A percentile compares a stretch with the other conserved stretches of the same genome.
These are phyloP conservation scores for Fusarium veterinarium DNA, from an alignment of 2,329 filamentous ascomycete species.

Conservation along the genomic window DNA sequence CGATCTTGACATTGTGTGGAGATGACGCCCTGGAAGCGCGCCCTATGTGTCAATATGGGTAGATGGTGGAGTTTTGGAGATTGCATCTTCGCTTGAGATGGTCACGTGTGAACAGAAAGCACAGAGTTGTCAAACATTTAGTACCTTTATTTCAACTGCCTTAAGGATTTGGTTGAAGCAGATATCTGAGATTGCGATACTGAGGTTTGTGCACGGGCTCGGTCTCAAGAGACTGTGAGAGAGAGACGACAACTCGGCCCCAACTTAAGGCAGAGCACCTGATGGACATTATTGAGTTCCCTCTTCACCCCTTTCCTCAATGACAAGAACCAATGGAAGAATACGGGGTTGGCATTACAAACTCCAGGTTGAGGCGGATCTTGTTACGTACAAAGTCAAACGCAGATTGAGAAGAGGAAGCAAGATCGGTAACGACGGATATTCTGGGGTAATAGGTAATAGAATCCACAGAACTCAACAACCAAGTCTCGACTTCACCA, in stretches of 20 bases:
- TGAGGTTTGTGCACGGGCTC: not conserved
- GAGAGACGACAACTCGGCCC: not conserved
- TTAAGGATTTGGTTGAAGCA: not conserved
- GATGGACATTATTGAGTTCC: not conserved
- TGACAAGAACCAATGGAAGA: not conserved
- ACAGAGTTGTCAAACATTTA: not conserved
- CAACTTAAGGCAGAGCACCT: too few species aligned
- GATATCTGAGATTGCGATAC: not conserved
- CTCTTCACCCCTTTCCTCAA: not conserved
- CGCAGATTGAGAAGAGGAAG: not conserved
- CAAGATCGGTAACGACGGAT: conserved; percentile 1
- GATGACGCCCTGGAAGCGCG: conserved; percentile 12
- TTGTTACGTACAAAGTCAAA: conserved; percentile 34
- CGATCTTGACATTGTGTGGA: conserved; percentile 21
- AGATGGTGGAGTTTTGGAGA: conserved; percentile 28
- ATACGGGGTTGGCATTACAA: not conserved
- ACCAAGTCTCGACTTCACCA: not conserved
- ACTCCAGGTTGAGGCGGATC: conserved; percentile 1
- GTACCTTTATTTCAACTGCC: too few species aligned
- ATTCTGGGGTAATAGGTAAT: conserved; percentile 12
- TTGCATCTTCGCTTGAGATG: conserved; percentile 1
- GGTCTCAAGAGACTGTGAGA: not conserved
- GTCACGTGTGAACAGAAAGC: not conserved
- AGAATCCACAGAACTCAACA: not conserved
- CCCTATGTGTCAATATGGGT: conserved; percentile 18